Percentiles rank a stretch among this genome's conserved stretches.
These are phyloP conservation scores for Orobanche coerulescens DNA, from an alignment of 257 asterid species.

Conservation along the genomic window DNA sequence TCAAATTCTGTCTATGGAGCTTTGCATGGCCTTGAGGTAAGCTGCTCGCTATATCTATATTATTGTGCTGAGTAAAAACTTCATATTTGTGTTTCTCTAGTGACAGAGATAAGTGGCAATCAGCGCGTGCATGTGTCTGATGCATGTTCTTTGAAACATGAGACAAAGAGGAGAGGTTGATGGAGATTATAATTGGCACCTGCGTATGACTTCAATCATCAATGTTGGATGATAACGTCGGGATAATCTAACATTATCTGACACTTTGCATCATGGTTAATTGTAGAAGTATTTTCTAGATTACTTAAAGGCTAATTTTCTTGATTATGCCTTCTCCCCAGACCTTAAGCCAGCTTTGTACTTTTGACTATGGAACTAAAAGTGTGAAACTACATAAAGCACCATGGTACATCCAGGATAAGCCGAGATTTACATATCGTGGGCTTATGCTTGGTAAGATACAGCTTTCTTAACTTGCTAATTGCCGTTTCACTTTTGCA, in stretches of 20 bases:
- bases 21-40: slow-evolving; percentile 85
- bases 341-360: slow-evolving; percentile 86
- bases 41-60: too few species aligned
- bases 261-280: background rate
- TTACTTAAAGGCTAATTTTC: slow-evolving; percentile 16
- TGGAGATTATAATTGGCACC: background rate
- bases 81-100: slow-evolving; percentile 1
- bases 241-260: background rate
- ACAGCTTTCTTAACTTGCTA: slow-evolving; percentile 16
- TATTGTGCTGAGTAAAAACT: too few species aligned
- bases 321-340: slow-evolving; percentile 29
- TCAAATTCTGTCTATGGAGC: slow-evolving; percentile 85
- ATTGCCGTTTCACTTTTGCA: slow-evolving; percentile 9
- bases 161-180: background rate
- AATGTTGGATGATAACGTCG: background rate
- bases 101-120: slow-evolving; percentile 9
- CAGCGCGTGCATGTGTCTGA: background rate
- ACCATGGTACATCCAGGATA: slow-evolving; percentile 89
- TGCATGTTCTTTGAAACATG: slow-evolving; percentile 14
- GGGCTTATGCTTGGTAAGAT: slow-evolving; percentile 77
- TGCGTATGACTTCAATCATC: background rate
- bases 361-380: slow-evolving; percentile 68
- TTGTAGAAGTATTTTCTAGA: too few species aligned
- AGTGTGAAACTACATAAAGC: slow-evolving; percentile 55
- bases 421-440: slow-evolving; percentile 77